Evolutionary conservation across 2,329 filamentous ascomycete species (phyloP).

Genomic region (Falciphora oryzae): DNA sequence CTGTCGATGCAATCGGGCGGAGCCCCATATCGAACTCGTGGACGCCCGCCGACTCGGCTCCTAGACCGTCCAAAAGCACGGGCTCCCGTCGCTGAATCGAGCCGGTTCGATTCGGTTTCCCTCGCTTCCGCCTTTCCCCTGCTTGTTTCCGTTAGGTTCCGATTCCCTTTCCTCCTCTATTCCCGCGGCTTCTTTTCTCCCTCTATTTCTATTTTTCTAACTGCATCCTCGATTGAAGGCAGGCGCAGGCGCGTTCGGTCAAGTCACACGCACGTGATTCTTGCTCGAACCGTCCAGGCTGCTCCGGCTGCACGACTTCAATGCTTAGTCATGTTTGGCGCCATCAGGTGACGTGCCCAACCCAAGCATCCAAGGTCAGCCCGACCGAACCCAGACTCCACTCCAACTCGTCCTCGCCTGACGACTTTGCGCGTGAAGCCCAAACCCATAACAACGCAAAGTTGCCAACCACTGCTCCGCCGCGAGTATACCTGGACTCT

Average conservation of each 20-base stretch:
- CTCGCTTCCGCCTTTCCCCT: too few species aligned
- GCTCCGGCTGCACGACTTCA: not conserved
- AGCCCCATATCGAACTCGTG: too few species aligned
- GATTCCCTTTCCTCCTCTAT: too few species aligned
- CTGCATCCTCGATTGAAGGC: too few species aligned
- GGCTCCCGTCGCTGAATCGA: too few species aligned
- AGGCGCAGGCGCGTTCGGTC: not conserved
- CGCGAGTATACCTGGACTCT: not conserved
- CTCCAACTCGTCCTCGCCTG: not conserved
- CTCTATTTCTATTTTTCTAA: not conserved
- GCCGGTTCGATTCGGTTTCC: too few species aligned
- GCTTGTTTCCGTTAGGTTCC: too few species aligned
- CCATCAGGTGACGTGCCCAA: not conserved
- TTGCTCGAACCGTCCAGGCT: not conserved
- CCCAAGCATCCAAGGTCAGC: not conserved
- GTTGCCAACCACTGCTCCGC: not conserved
- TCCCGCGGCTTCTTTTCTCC: not conserved
- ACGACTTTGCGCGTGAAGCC: not conserved
- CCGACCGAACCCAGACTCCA: slow-evolving; percentile 1
- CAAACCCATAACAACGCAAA: not conserved
- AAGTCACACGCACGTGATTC: not conserved
- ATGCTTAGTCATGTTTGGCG: not conserved
- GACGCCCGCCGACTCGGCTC: too few species aligned
- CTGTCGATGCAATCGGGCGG: not conserved
- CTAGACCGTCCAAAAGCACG: too few species aligned